These are phyloP conservation scores for Tetradesmus obliquus DNA, from an alignment of 139 green algal genomes.

Conservation along the genomic window DNA sequence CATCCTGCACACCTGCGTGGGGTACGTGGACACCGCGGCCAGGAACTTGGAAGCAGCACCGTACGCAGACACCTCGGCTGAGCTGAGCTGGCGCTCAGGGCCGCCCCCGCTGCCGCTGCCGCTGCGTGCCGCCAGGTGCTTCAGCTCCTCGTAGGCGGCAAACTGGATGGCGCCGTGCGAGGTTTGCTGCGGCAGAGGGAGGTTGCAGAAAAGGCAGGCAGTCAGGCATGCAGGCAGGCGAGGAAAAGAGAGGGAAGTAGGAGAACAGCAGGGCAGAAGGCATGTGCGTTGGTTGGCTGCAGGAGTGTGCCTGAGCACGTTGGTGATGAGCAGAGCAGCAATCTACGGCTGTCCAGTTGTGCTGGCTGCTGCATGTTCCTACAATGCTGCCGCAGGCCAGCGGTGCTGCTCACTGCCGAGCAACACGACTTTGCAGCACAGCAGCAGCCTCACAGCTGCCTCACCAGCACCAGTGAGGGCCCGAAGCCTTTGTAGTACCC, in stretches of 20 bases:
- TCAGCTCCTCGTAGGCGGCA: slow-evolving; percentile 96
- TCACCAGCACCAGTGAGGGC: slow-evolving; percentile 90
- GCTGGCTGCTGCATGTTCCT: too few relatives aligned
- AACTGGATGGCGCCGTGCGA: slow-evolving; percentile 96
- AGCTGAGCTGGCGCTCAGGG: slow-evolving; percentile 47
- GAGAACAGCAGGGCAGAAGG: neutral
- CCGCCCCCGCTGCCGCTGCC: slow-evolving; percentile 1
- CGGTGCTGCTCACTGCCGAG: too few relatives aligned
- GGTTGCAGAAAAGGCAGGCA: slow-evolving; percentile 14
- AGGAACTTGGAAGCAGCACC: slow-evolving; percentile 89
- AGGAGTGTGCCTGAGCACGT: neutral
- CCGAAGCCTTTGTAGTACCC: slow-evolving; percentile 93
- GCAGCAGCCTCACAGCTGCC: neutral
- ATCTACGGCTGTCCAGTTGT: neutral
- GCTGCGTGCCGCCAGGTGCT: slow-evolving; percentile 55
- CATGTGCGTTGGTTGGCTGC: neutral
- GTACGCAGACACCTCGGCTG: slow-evolving; percentile 66
- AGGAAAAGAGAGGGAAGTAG: neutral
- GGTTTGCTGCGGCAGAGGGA: slow-evolving; percentile 57
- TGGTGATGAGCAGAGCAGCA: neutral
- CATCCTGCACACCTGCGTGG: slow-evolving; percentile 45
- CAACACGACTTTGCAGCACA: too few relatives aligned
- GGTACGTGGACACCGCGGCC: slow-evolving; percentile 92
- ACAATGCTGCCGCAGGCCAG: too few relatives aligned
- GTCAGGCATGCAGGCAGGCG: neutral